A percentile compares a stretch with the other conserved stretches of the same genome.
Evolutionary conservation across 495 filamentous ascomycete species (phyloP).

Genomic region (Penicillium fimorum): DNA sequence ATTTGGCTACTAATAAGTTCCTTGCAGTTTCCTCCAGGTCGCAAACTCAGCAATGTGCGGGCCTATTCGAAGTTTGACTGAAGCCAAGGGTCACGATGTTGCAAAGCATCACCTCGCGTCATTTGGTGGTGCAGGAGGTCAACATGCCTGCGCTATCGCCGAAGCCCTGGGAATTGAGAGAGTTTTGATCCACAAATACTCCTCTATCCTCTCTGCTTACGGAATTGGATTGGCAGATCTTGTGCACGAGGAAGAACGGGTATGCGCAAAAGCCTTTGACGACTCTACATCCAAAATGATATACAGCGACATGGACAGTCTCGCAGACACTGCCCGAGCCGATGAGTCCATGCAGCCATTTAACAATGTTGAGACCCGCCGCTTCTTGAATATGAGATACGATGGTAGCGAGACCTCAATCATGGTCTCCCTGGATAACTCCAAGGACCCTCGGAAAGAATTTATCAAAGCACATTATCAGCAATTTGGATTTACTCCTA

Average conservation of each 20-base stretch:
- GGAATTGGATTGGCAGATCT: constrained; percentile 93
- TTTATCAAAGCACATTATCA: constrained; percentile 85
- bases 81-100: constrained; percentile 87
- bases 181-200: constrained; percentile 85
- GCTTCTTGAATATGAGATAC: constrained; percentile 47
- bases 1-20: background rate
- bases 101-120: constrained; percentile 81
- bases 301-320: constrained; percentile 61
- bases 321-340: background rate
- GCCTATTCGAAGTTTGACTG: constrained; percentile 83
- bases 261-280: constrained; percentile 65
- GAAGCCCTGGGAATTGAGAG: constrained; percentile 78
- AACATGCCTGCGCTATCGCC: constrained; percentile 90
- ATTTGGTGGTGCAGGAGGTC: constrained; percentile 90
- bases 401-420: constrained; percentile 45
- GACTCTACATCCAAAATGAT: constrained; percentile 3
- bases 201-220: constrained; percentile 88
- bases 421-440: constrained; percentile 41
- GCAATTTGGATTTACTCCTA: constrained; percentile 89
- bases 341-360: constrained; percentile 11
- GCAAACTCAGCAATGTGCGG: constrained; percentile 93
- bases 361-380: constrained; percentile 24
- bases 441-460: constrained; percentile 65
- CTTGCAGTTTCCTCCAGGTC: constrained; percentile 72
- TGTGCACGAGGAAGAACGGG: constrained; percentile 62